Evolutionary conservation across 1,284 basidiomycete species (phyloP), one percentile per base, ranked within the genome.

Genomic region (Cutaneotrichosporon arboriforme): DNA sequence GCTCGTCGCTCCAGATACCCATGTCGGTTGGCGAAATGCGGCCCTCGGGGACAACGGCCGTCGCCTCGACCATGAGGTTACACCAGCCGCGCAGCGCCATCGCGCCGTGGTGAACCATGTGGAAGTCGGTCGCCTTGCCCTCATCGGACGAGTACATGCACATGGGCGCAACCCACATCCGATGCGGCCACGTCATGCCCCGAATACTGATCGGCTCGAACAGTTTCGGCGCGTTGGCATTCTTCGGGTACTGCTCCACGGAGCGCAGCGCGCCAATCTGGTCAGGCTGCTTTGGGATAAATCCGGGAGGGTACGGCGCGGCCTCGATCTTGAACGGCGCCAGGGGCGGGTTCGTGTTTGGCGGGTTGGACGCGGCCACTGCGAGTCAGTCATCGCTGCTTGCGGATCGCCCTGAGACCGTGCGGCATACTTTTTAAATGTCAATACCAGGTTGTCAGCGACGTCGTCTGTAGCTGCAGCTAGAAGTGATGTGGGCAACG

Each of bases 1-100:
- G 90, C 2, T 78, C 79, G 66, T 89, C 87, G 7, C 79, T 77
- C 87, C 87, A 91, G 41, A 90, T 75, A 0, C 87, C 87, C 74
- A 69, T 49, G 60, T 78, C 76, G 50, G 77, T 67, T 0, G 78
- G 77, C 1, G 76, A 72, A 63, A 80, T 79, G 34, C 89, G 80
- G 3, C 88, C 89, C 69, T 90, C 86, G 0, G 88, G 84, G 0
- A 84, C 75, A 14, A 90, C 84, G 3, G 82, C 79, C 1, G 84
- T 83, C 1, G 85, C 84, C 70, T 88, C 86, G 46, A 87, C 76
- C 63, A 79, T 81, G 57, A 87, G 81, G 4, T 79, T 81, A 4
- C 83, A 84, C 20, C 80, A 81, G 22, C 77, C 70, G 38, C 76
- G 54, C 58, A 74, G 65, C 8, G 75, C 74, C 64, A 77, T 72